These are phyloP conservation scores for Kentomonas sorsogonicus DNA, from an alignment of 208 protist genomes.

Conservation along the genomic window DNA sequence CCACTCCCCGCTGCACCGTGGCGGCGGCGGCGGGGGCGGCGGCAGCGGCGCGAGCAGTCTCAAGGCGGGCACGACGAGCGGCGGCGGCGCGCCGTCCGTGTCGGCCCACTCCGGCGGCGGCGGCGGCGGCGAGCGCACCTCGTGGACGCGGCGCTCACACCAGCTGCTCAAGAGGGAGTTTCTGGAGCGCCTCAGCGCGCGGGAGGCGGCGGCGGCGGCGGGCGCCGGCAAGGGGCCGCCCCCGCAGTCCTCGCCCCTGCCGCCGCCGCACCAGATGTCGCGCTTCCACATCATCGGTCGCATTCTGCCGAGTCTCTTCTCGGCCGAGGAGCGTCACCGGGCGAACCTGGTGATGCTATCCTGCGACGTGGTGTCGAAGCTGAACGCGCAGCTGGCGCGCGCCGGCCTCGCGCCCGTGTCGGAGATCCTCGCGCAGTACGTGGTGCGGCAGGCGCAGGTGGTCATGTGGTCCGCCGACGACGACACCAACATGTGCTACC, in stretches of 20 bases:
- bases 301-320: slow-evolving; percentile 25
- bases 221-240: neutral
- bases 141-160: slow-evolving; percentile 20
- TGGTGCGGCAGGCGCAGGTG: slow-evolving; percentile 26
- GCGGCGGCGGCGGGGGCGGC: no score
- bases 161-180: slow-evolving; percentile 21
- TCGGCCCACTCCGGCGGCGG: no score
- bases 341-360: slow-evolving; percentile 25
- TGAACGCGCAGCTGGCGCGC: slow-evolving; percentile 22
- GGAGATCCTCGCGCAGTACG: slow-evolving; percentile 24
- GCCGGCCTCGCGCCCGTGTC: slow-evolving; percentile 14
- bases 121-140: no score
- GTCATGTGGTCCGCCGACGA: slow-evolving; percentile 51
- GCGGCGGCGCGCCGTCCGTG: no score
- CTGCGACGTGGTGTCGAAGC: slow-evolving; percentile 18
- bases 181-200: slow-evolving; percentile 7
- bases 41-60: no score
- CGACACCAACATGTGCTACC: slow-evolving; percentile 25
- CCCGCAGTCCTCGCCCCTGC: slow-evolving; percentile 7
- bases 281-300: no score
- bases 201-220: neutral
- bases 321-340: slow-evolving; percentile 17
- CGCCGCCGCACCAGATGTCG: no score
- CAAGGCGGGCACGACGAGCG: no score
- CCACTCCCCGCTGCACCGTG: no score